Base-by-base conservation (phyloP, 805 yeast species). In the Maudiozyma pseudohumilis region DNA sequence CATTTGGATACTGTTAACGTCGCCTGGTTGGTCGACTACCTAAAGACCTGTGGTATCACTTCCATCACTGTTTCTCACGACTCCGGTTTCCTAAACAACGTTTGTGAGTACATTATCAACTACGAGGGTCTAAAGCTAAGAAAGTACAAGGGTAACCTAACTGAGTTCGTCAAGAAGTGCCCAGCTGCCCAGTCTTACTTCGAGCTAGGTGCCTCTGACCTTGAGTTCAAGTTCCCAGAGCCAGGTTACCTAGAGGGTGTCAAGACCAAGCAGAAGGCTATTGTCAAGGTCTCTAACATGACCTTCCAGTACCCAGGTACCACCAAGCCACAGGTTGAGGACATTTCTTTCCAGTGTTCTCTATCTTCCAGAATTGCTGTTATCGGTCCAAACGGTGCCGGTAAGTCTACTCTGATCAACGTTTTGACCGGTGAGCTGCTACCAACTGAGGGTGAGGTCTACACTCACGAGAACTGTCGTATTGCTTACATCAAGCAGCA, bases 241-340 rank as follows among this genome's bases (percentile, higher is more conserved):
- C 98, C 98, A 70, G 98, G 98, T 84, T 89, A 81, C 94, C 80
- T 92, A 64, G 97, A 92, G 78, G 98, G 98, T 85, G 98, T 92
- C 62, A 92, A 92, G 87, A 92, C 98, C 65, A 92, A 92, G 77
- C 97, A 89, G 75, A 89, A 89, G 77, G 98, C 98, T 65, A 92
- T 92, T 70, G 97, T 92, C 63, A 92, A 92, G 79, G 97, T 92
- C 53, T 72, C 85, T 48, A 77, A 84, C 77, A 88, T 92, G 95
- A 65, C 94, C 58, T 92, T 92, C 96, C 97, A 89, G 80, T 92
- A 92, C 75, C 95, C 95, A 69, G 98, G 98, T 77, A 89, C 98
- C 53, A 43, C 82, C 55, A 87, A 84, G 74, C 98, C 98, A 60
- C 98, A 92, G 77, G 74, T 92, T 58, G 46, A 64, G 43, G 87